Evolutionary conservation across 139 green algal genomes (phyloP), one percentile per base, ranked within the genome.

Genomic region (Closterium sp.): DNA sequence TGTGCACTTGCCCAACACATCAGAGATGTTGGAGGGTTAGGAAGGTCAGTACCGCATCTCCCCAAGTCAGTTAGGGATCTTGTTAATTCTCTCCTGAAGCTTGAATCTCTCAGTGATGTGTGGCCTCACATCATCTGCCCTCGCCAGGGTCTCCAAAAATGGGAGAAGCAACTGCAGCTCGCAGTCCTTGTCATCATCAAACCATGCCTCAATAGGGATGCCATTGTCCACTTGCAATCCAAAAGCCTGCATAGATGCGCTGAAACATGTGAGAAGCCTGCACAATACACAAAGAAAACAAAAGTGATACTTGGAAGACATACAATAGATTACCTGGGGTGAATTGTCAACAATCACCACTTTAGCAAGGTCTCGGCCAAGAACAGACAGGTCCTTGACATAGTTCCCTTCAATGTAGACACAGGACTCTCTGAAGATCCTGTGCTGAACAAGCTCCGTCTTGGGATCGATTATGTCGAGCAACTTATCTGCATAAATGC

Each of bases 291-390:
- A 21, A 21, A 62, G 31, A 50, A 89, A 38, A 2, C 0, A 38
- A 21, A 73, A 89, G n/a, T n/a, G n/a, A n/a, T n/a, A n/a, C n/a
- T n/a, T n/a, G n/a, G n/a, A n/a, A n/a, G n/a, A n/a, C n/a, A n/a
- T n/a, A n/a, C n/a, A n/a, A n/a, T n/a, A n/a, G n/a, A n/a, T n/a
- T 32, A 93, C 97, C 91, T 98, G 96, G 22, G 97, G 97, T 0
- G 96, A 97, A 96, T 99, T 99, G 96, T 99, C 98, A 1, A 99
- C 95, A 79, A 99, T 99, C 73, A 97, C 91, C 42, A 97, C 98
- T 87, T 96, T 95, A 6, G 91, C 88, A 86, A 99, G 95, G 94
- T 99, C 98, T 10, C 98, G 94, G 11, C 98, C 98, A 70, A 99
- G 96, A 21, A 98, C 95, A 24, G 93, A 95, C 21, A 97, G 93